Evolutionary conservation across 345 rosid genomes (phyloP).

Genomic region (Ceriops zippeliana): DNA sequence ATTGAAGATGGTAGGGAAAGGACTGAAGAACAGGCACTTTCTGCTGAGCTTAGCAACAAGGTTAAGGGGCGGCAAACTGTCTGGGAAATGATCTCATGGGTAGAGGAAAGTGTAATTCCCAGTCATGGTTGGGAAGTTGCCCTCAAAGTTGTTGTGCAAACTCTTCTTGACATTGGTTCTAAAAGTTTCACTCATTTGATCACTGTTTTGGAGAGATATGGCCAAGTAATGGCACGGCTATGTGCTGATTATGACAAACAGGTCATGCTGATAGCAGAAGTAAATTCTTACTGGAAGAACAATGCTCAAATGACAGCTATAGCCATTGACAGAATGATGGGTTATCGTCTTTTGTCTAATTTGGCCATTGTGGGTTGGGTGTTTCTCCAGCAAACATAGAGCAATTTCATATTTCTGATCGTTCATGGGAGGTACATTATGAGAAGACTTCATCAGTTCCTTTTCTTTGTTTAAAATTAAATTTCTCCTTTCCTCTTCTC

Average conservation of each 20-base stretch:
- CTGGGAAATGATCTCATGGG: slow-evolving; percentile 78
- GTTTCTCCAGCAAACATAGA: slow-evolving; percentile 72
- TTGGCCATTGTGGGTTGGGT: slow-evolving; percentile 95
- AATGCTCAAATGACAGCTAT: slow-evolving; percentile 83
- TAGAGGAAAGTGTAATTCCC: slow-evolving; percentile 71
- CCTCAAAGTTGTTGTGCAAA: slow-evolving; percentile 69
- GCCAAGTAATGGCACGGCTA: slow-evolving; percentile 70
- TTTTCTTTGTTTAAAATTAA: background rate
- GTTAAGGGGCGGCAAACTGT: slow-evolving; percentile 82
- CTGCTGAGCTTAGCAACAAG: slow-evolving; percentile 69
- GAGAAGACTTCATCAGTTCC: background rate
- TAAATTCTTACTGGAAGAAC: slow-evolving; percentile 81
- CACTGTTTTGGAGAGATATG: slow-evolving; percentile 92
- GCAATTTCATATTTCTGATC: slow-evolving; percentile 81
- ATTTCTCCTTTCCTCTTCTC: background rate
- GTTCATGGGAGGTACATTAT: slow-evolving; percentile 83
- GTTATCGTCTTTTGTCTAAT: slow-evolving; percentile 90
- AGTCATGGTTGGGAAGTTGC: slow-evolving; percentile 64
- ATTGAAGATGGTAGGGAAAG: slow-evolving; percentile 61
- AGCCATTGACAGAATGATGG: slow-evolving; percentile 98
- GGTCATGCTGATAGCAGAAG: slow-evolving; percentile 68
- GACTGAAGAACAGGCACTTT: slow-evolving; percentile 63
- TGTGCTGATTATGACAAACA: slow-evolving; percentile 84
- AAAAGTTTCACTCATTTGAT: slow-evolving; percentile 96
- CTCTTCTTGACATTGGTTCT: slow-evolving; percentile 90